Evolutionary conservation across 1,284 basidiomycete genomes (phyloP), one percentile per base, ranked within the genome.

Genomic region (Grifola frondosa): DNA sequence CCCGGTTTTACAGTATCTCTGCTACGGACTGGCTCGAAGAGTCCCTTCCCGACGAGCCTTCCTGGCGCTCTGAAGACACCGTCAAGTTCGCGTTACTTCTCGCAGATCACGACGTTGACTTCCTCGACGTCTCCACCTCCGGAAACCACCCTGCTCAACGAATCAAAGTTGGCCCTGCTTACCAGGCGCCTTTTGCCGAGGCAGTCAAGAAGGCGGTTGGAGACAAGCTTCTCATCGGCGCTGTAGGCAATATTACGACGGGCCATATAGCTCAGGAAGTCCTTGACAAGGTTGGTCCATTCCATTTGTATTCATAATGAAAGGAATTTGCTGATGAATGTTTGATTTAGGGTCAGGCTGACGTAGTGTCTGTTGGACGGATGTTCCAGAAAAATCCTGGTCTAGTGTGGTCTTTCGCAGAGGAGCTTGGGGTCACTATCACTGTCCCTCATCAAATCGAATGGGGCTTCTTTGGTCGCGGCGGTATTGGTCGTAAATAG

Each of bases 161-260:
- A 29, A 41, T 53, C 36, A 39, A 46, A 21, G 34, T 35, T 19
- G 44, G 42, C 4, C 52, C 74, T 1, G 66, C 64, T 3, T 77
- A 77, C 53, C 74, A 69, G 53, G 65, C 74, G 12, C 69, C 66
- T 2, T 73, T 78, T 48, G 68, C 79, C 3, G 69, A 67, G 40
- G 67, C 68, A 25, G 64, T 81, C 57, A 76, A 74, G 64, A 60
- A 70, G 45, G 61, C 66, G 1, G 37, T 53, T 12, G 62, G 60
- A n/a, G 49, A 56, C 49, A 63, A 66, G 43, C 56, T 80, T 37
- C 61, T 74, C 11, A 67, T 80, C 42, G 71, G 74, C 8, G 64
- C 77, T 5, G 83, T 88, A 11, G 84, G 85, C 7, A 60, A 74
- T 20, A 83, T 88, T 54, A 74, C 71, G 2, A 66, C 64, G 20